Conservation (phyloP, 2,329 filamentous ascomycete species). For the Fusarium sp. region DNA sequence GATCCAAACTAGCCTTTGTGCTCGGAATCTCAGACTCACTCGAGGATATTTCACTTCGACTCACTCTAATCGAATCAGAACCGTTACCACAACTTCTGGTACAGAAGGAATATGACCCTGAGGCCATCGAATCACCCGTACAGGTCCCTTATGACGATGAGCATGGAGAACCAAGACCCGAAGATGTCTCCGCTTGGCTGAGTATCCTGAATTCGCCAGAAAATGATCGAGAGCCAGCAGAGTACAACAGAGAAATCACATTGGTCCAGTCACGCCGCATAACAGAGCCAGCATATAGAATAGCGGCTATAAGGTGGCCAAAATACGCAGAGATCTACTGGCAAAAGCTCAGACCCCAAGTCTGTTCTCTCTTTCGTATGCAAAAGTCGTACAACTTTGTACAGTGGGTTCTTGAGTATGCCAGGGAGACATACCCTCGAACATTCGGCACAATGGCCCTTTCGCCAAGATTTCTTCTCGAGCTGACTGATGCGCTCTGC, state of each 20-base stretch:
- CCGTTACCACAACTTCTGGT: slow-evolving; percentile 29
- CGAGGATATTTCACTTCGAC: slow-evolving; percentile 37
- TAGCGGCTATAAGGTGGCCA: slow-evolving; percentile 47
- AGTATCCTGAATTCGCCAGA: slow-evolving; percentile 34
- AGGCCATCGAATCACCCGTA: background rate
- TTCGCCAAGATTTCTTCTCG: slow-evolving; percentile 39
- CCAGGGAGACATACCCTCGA: slow-evolving; percentile 46
- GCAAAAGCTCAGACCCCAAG: slow-evolving; percentile 41
- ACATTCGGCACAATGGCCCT: slow-evolving; percentile 38
- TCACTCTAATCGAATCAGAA: slow-evolving; percentile 37
- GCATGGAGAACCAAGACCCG: slow-evolving; percentile 17
- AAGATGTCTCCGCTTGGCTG: slow-evolving; percentile 41
- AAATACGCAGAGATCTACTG: slow-evolving; percentile 45
- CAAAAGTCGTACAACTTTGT: slow-evolving; percentile 48
- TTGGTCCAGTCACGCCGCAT: slow-evolving; percentile 40
- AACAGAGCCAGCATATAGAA: slow-evolving; percentile 41
- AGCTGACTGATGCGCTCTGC: slow-evolving; percentile 48
- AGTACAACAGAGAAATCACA: slow-evolving; percentile 44
- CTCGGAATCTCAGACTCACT: slow-evolving; percentile 43
- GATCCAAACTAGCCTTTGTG: slow-evolving; percentile 41
- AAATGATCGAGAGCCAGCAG: slow-evolving; percentile 45
- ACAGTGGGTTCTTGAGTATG: slow-evolving; percentile 54
- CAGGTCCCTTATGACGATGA: slow-evolving; percentile 11
- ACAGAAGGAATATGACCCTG: slow-evolving; percentile 1
- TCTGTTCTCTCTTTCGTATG: slow-evolving; percentile 47